phyloP scores from a whole-genome alignment of 345 rosid genomes.

The Lenwebbia sp. region DNA sequence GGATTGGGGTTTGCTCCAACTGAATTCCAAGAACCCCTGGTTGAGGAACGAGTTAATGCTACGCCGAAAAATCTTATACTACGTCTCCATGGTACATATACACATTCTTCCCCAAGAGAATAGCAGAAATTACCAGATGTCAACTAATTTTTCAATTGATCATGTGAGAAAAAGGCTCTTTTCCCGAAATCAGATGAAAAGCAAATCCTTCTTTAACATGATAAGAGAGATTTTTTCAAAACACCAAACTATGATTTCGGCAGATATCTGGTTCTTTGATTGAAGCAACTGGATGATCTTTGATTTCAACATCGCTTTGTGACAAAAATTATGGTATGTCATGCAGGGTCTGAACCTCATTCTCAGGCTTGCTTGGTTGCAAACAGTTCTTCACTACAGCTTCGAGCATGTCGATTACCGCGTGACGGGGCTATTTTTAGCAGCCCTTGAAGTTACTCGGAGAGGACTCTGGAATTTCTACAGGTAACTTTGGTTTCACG shows the following conservation, averaged over 20 bases:
- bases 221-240: background rate
- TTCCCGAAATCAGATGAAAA: background rate
- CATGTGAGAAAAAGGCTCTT: background rate
- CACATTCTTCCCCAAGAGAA: background rate
- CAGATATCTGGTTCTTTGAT: background rate
- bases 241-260: background rate
- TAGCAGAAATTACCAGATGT: background rate
- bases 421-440: constrained; percentile 77
- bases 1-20: constrained; percentile 98
- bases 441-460: constrained; percentile 90
- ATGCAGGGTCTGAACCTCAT: constrained; percentile 86
- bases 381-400: constrained; percentile 77
- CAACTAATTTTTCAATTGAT: background rate
- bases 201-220: background rate
- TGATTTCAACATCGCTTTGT: background rate
- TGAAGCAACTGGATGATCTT: background rate
- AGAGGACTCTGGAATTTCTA: constrained; percentile 97
- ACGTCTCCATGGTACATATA: constrained; percentile 81
- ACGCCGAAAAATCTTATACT: constrained; percentile 77
- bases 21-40: constrained; percentile 93
- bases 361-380: constrained; percentile 96
- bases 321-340: background rate
- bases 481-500: constrained; percentile 30
- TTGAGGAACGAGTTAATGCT: constrained; percentile 92
- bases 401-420: constrained; percentile 83